Evolutionary conservation across 2,329 filamentous ascomycete genomes (phyloP).

Genomic region (Cercospora sp.): DNA sequence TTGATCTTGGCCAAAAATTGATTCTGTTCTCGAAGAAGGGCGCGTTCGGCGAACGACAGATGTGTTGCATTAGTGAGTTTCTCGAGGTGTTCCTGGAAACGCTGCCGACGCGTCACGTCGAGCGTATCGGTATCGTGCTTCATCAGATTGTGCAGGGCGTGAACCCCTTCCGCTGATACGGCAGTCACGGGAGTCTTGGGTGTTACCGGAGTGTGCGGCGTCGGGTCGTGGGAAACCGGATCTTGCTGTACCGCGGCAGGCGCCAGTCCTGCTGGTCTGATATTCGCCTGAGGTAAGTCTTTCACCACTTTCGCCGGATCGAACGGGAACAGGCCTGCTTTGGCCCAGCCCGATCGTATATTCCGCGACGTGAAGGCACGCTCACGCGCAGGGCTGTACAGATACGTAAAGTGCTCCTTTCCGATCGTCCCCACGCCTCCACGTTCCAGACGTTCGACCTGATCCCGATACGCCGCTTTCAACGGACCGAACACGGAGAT

Average conservation of each 20-base stretch:
- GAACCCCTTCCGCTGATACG: background rate
- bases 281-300: background rate
- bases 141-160: no score
- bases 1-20: no score
- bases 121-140: no score
- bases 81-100: no score
- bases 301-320: constrained; percentile 13
- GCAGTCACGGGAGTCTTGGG: background rate
- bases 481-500: background rate
- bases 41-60: no score
- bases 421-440: constrained; percentile 16
- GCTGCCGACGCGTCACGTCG: no score
- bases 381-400: constrained; percentile 33
- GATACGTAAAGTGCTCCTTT: constrained; percentile 25
- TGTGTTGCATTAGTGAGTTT: no score
- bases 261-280: background rate
- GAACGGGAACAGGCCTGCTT: constrained; percentile 35
- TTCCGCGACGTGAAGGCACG: constrained; percentile 29
- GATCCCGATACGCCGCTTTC: constrained; percentile 19
- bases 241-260: background rate
- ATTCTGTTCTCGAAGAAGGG: no score
- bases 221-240: background rate
- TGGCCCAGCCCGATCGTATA: constrained; percentile 35
- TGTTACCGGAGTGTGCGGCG: background rate
- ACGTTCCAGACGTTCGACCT: constrained; percentile 20